Percentiles rank a stretch among this genome's conserved stretches.
phyloP scores from a whole-genome alignment of 2,329 filamentous ascomycete genomes.

The Hypoxylon sp. region DNA sequence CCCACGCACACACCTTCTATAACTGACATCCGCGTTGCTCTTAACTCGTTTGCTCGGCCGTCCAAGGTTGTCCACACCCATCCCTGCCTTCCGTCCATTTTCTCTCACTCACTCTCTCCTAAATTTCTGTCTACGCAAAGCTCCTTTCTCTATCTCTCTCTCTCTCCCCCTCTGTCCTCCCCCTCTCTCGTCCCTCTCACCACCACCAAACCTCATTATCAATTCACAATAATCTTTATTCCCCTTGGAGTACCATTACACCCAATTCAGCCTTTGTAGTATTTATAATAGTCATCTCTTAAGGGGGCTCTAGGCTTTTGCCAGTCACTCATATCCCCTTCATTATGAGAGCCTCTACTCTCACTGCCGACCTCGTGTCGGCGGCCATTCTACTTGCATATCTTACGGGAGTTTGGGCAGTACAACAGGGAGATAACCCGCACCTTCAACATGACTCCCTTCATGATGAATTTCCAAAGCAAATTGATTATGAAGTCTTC shows the following conservation, averaged over 20 bases:
- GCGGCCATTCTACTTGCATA: slow-evolving; percentile 52
- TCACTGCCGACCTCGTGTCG: slow-evolving; percentile 55
- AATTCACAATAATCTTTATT: slow-evolving; percentile 25
- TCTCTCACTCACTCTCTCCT: neutral
- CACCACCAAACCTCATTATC: neutral
- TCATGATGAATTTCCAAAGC: slow-evolving; percentile 20
- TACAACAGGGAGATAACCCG: slow-evolving; percentile 17
- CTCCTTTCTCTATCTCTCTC: neutral
- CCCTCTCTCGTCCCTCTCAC: neutral
- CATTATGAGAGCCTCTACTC: slow-evolving; percentile 58
- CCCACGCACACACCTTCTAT: slow-evolving; percentile 20
- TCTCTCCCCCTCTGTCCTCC: neutral
- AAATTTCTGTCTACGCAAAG: neutral
- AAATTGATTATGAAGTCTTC: slow-evolving; percentile 45
- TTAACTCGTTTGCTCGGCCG: slow-evolving; percentile 14
- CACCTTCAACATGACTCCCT: slow-evolving; percentile 24
- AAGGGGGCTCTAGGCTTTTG: slow-evolving; percentile 9
- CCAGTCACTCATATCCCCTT: slow-evolving; percentile 4
- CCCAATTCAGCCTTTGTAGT: slow-evolving; percentile 3
- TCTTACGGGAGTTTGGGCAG: slow-evolving; percentile 41
- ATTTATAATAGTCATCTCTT: slow-evolving; percentile 22
- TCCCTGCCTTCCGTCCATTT: slow-evolving; percentile 10
- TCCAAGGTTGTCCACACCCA: slow-evolving; percentile 8
- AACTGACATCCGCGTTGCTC: slow-evolving; percentile 23
- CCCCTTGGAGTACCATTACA: slow-evolving; percentile 10